Evolutionary conservation across 1,284 basidiomycete genomes (phyloP), one percentile per base, ranked within the genome.

Genomic region (Heterobasidion irregulare): DNA sequence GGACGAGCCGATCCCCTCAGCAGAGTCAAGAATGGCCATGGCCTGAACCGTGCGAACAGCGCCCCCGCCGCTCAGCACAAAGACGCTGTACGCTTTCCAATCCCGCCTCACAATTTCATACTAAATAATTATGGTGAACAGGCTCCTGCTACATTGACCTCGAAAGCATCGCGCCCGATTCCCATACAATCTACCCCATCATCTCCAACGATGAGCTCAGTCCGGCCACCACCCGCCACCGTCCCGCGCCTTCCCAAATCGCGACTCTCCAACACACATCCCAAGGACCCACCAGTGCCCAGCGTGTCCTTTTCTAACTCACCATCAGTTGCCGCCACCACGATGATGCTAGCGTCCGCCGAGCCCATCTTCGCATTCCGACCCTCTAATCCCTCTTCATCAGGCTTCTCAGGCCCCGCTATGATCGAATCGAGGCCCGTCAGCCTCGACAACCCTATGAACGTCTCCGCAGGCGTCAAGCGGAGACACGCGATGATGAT

Each of bases 401-500:
- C 53, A 53, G 19, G 36, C 48, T 38, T 48, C 56, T 10, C 46
- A 56, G 13, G 38, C 57, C 18, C 50, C 56, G 18, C 49, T 54
- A n/a, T 54, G 47, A 26, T 38, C 56, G 9, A 52, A 33, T 7
- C 53, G 55, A n/a, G 52, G 56, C n/a, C 56, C 55, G 19, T 33
- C 55, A 47, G 50, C 47, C 47, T 51, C 51, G 1, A 48, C 15
- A 46, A 53, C 6, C 50, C 57, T 1, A 26, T 62, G 36, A 53
- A 59, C 7, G 56, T 66, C 16, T 44, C 59, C 15, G 60, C 66
- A 2, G 70, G 72, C 43, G 62, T 68, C 38, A 74, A 75, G 59
- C 68, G 72, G 1, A 64, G 73, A 19, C 70, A 73, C 53, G 69
- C 70, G 32, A 63, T 65, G 43, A 70, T 70, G 62, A 58, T 65